phyloP scores from a whole-genome alignment of 1,284 basidiomycete genomes.

The Rhodotorula sp. region DNA sequence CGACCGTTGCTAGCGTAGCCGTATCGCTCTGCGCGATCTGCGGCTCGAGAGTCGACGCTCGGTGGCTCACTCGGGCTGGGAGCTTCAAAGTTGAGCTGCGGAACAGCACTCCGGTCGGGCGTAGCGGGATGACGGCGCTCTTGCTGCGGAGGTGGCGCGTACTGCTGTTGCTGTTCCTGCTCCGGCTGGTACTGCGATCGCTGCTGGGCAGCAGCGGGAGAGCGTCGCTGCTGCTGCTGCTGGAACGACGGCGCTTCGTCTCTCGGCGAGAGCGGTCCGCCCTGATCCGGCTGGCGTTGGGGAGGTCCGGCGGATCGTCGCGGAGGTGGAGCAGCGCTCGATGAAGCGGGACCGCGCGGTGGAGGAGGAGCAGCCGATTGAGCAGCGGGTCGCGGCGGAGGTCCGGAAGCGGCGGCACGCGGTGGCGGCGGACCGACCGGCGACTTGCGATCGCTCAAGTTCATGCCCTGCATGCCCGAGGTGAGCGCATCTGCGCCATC shows the following conservation, averaged over 20 bases:
- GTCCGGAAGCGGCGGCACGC: background rate
- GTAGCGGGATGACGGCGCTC: background rate
- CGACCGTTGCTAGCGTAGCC: background rate
- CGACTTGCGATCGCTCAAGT: background rate
- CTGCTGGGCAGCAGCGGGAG: background rate
- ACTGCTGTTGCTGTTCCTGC: background rate
- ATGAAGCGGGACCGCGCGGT: background rate
- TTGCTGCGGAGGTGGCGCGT: background rate
- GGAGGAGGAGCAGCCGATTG: background rate
- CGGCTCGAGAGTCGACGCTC: background rate
- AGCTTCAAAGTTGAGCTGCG: constrained; percentile 26
- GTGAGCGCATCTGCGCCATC: constrained; percentile 5
- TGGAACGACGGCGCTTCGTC: background rate
- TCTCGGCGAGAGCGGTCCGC: background rate
- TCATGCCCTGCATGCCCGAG: constrained; percentile 4
- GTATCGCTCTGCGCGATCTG: background rate
- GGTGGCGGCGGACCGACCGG: background rate
- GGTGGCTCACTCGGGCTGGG: constrained; percentile 6
- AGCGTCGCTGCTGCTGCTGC: background rate
- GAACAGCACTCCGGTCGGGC: constrained; percentile 5
- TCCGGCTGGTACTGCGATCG: background rate
- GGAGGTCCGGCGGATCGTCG: background rate
- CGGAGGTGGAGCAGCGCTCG: background rate
- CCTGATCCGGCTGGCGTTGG: background rate
- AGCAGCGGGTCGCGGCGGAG: background rate